phyloP scores from a whole-genome alignment of 2,329 filamentous ascomycete species.

The Dactylellina leptospora region DNA sequence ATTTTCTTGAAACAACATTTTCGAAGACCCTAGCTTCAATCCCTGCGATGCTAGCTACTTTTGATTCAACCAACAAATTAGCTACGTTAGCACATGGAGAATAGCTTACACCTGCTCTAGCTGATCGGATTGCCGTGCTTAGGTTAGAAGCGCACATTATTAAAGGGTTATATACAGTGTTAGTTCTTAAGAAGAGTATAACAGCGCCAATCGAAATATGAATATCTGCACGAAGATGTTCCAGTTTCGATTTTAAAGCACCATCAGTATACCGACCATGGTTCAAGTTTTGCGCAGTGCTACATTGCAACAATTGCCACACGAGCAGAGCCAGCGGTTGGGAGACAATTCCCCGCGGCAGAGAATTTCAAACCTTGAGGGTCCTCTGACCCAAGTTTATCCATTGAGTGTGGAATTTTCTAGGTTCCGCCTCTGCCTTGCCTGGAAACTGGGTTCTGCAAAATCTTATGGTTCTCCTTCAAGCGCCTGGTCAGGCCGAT shows the following conservation, averaged over 20 bases:
- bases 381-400: neutral
- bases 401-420: slow-evolving; percentile 4
- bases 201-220: too few species aligned
- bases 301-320: too few species aligned
- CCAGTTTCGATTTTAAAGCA: too few species aligned
- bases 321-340: too few species aligned
- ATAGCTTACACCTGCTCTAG: slow-evolving; percentile 35
- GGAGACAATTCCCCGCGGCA: too few species aligned
- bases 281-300: too few species aligned
- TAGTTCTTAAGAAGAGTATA: neutral
- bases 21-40: neutral
- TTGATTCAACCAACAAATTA: slow-evolving; percentile 1
- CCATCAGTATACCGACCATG: too few species aligned
- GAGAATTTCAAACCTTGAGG: neutral
- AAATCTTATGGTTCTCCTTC: neutral
- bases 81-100: slow-evolving; percentile 7
- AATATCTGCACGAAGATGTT: too few species aligned
- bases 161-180: neutral
- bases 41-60: slow-evolving; percentile 9
- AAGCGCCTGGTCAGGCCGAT: neutral
- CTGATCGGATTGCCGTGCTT: slow-evolving; percentile 39
- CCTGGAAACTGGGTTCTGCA: neutral
- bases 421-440: neutral
- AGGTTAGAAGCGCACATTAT: neutral
- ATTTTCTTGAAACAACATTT: too few species aligned